Evolutionary conservation across 768 basidiomycete genomes (phyloP), one percentile per base, ranked within the genome.

Genomic region (Mycena capillaripes): DNA sequence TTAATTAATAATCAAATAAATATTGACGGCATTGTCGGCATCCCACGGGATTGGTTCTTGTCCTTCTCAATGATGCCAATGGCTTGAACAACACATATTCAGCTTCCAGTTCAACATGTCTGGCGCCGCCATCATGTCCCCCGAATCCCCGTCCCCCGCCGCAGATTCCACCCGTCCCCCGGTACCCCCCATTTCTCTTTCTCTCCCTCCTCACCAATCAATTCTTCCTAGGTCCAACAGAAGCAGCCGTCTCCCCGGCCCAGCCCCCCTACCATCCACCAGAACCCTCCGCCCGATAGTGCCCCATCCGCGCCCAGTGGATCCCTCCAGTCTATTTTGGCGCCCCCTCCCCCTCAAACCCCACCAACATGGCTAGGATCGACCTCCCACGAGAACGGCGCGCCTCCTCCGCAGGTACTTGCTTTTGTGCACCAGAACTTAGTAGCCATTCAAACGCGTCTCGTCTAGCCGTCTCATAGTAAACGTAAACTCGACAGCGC

Each of bases 401-500:
- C 73, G 71, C 46, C 83, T 36, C 46, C 82, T 10, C 63, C 83
- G 30, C 87, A 89, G 81, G 87, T 87, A 76, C 74, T 82, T 78
- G 71, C 64, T 53, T 69, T 55, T 69, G 36, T 60, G 25, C 29
- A 42, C 50, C 58, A 56, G 62, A 70, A 36, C 32, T n/a, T 38
- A 38, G 11, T 69, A 50, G 61, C 42, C 46, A 57, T 27, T 38
- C 21, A 63, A 66, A 61, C 64, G 70, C 66, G 61, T 65, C 65
- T 40, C 71, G 56, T 66, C 52, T 75, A 85, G 82, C 67, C 82
- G 16, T 85, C 90, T 42, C 85, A 87, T 38, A 86, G 86, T 48
- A 95, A 95, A 82, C 93, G 94, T 73, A 95, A 95, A 81, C 85
- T 94, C 25, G 94, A 95, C 58, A 88, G 89, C 19, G 83, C 88